Evolutionary conservation across 129 eudicot species (phyloP).

Genomic region (Helianthus annuus): DNA sequence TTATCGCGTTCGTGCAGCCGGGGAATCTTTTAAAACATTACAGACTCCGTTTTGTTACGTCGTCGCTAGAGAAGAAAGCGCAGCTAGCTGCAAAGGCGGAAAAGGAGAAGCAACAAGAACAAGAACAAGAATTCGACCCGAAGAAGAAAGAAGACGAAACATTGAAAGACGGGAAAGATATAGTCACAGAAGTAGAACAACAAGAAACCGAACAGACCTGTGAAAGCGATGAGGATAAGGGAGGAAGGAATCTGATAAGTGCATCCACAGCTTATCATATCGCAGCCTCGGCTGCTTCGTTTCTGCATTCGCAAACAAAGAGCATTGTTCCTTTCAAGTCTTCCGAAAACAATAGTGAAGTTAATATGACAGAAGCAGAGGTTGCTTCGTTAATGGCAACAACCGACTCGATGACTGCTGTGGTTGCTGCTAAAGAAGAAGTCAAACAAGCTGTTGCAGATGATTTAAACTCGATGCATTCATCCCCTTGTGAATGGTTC

Average conservation of each 20-base stretch:
- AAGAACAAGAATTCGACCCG: slow-evolving; percentile 13
- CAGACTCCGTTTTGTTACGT: slow-evolving; percentile 71
- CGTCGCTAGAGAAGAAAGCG: slow-evolving; percentile 79
- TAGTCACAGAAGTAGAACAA: slow-evolving; percentile 22
- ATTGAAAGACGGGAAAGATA: slow-evolving; percentile 12
- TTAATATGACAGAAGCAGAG: slow-evolving; percentile 47
- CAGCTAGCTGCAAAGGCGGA: slow-evolving; percentile 47
- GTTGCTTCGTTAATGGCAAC: slow-evolving; percentile 93
- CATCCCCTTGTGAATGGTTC: slow-evolving; percentile 94
- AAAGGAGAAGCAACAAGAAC: slow-evolving; percentile 43
- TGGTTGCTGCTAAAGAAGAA: slow-evolving; percentile 97
- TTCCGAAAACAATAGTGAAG: slow-evolving; percentile 29
- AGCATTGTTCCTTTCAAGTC: slow-evolving; percentile 62
- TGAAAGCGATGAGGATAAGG: slow-evolving; percentile 29
- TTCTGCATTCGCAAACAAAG: slow-evolving; percentile 69
- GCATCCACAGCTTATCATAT: slow-evolving; percentile 73
- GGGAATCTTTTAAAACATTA: slow-evolving; percentile 56
- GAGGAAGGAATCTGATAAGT: slow-evolving; percentile 40
- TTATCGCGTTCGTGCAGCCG: slow-evolving; percentile 46
- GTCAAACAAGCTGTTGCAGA: slow-evolving; percentile 98
- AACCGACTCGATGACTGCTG: slow-evolving; percentile 84
- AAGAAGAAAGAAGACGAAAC: slow-evolving; percentile 11
- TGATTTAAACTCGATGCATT: slow-evolving; percentile 70
- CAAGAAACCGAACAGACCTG: slow-evolving; percentile 10
- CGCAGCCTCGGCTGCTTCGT: slow-evolving; percentile 96